phyloP scores from a whole-genome alignment of 148 eudicot genomes.

The Cornus kousa region DNA sequence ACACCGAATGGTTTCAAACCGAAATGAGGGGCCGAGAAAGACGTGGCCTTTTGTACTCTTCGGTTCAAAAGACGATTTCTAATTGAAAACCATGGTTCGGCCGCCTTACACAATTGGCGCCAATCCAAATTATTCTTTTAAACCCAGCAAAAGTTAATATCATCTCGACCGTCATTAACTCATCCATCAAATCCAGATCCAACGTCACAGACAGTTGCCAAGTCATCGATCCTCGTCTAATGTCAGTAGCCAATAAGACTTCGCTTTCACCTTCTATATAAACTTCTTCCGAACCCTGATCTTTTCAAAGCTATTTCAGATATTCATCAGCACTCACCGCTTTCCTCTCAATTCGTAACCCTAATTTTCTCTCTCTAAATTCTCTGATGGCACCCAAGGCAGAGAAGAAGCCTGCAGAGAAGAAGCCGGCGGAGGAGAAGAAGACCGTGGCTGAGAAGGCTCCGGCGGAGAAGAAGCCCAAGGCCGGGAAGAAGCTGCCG shows the following conservation, averaged over 20 bases:
- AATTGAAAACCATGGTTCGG: neutral
- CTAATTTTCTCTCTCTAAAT: neutral
- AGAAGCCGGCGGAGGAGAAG: conserved; percentile 26
- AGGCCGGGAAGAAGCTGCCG: conserved; percentile 34
- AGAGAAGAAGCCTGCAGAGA: conserved; percentile 28
- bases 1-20: too few relatives aligned
- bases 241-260: conserved; percentile 1
- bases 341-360: neutral
- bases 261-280: conserved; percentile 15
- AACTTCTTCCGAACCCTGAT: neutral
- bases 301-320: neutral
- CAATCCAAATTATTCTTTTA: conserved; percentile 13
- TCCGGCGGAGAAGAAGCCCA: conserved; percentile 37
- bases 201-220: neutral
- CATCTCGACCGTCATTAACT: conserved; percentile 6
- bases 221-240: conserved; percentile 20
- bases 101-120: conserved; percentile 7
- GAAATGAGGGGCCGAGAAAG: too few relatives aligned
- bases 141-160: neutral
- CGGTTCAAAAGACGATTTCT: too few relatives aligned
- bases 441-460: conserved; percentile 26
- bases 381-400: conserved; percentile 27
- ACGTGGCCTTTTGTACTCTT: too few relatives aligned
- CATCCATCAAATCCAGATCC: neutral
- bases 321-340: too few relatives aligned